phyloP scores from a whole-genome alignment of 495 filamentous ascomycete species.

The Penicillium longicatenatum region DNA sequence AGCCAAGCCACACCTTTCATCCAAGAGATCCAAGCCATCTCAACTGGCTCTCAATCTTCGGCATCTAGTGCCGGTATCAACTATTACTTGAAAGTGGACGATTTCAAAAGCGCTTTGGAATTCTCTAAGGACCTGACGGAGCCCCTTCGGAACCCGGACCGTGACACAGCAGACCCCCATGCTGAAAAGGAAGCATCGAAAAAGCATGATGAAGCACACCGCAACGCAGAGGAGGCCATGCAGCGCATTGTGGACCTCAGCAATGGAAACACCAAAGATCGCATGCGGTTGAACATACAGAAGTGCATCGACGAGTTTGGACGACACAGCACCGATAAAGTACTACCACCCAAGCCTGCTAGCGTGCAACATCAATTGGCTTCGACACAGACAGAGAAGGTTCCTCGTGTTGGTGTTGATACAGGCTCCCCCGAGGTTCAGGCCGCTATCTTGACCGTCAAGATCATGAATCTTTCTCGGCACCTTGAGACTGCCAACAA shows the following conservation, averaged over 20 bases:
- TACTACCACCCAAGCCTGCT: constrained; percentile 58
- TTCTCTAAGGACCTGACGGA: constrained; percentile 63
- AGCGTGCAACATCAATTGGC: constrained; percentile 28
- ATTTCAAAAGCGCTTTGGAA: constrained; percentile 64
- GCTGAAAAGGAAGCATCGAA: constrained; percentile 35
- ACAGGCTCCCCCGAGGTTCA: constrained; percentile 95
- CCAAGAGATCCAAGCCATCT: constrained; percentile 68
- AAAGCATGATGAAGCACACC: constrained; percentile 31
- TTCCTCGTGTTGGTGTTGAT: constrained; percentile 78
- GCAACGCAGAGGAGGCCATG: constrained; percentile 61
- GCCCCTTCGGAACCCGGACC: constrained; percentile 45
- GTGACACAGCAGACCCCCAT: constrained; percentile 45
- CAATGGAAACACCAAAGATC: constrained; percentile 75
- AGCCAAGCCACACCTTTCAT: constrained; percentile 81
- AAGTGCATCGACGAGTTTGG: constrained; percentile 87
- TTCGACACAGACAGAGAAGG: constrained; percentile 44
- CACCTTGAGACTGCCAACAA: constrained; percentile 54
- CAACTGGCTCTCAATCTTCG: constrained; percentile 31
- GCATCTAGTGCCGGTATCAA: constrained; percentile 56
- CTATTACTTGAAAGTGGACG: constrained; percentile 66
- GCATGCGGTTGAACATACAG: constrained; percentile 74
- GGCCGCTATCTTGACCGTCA: constrained; percentile 92
- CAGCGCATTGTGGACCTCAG: constrained; percentile 71
- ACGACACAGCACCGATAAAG: constrained; percentile 81
- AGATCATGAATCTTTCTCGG: constrained; percentile 79